phyloP scores from a whole-genome alignment of 208 protist species.

The Trichomonas gallinae region DNA sequence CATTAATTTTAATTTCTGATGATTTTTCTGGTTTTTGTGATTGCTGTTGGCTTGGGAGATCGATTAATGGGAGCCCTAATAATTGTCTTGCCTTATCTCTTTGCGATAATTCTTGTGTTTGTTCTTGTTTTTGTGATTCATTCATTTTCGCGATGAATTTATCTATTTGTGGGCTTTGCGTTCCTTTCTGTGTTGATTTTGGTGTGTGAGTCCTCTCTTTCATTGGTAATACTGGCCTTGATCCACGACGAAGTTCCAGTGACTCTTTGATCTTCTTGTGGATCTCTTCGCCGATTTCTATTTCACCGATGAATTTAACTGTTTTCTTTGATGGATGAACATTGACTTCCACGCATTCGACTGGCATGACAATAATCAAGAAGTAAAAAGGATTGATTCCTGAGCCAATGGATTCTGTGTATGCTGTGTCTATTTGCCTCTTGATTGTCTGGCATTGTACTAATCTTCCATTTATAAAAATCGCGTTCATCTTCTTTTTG shows the following conservation, averaged over 20 bases:
- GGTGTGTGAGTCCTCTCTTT: not conserved
- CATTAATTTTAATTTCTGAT: not conserved
- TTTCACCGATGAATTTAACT: not conserved
- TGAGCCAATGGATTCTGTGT: not conserved
- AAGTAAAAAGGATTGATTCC: not conserved
- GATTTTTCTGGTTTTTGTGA: not conserved
- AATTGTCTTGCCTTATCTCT: not conserved
- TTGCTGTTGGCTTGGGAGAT: not conserved
- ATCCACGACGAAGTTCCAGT: not conserved
- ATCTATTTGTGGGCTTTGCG: not conserved
- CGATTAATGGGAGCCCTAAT: not conserved
- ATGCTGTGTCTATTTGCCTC: not conserved
- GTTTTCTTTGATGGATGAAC: conserved; percentile 21
- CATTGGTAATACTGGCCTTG: not conserved
- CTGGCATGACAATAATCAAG: not conserved
- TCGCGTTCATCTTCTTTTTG: not conserved
- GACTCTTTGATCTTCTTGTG: not conserved
- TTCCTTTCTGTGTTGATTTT: not conserved
- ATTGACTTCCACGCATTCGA: not conserved
- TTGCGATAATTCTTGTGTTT: not conserved
- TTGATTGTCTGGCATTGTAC: not conserved
- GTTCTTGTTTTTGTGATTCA: not conserved
- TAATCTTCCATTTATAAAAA: conserved; percentile 4
- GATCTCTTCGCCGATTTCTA: not conserved
- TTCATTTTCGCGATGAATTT: not conserved